Percentiles rank a stretch among this genome's conserved stretches.
These are phyloP conservation scores for Pseudonitzschia delicatissima DNA, from an alignment of 108 stramenopile genomes.

Conservation along the genomic window DNA sequence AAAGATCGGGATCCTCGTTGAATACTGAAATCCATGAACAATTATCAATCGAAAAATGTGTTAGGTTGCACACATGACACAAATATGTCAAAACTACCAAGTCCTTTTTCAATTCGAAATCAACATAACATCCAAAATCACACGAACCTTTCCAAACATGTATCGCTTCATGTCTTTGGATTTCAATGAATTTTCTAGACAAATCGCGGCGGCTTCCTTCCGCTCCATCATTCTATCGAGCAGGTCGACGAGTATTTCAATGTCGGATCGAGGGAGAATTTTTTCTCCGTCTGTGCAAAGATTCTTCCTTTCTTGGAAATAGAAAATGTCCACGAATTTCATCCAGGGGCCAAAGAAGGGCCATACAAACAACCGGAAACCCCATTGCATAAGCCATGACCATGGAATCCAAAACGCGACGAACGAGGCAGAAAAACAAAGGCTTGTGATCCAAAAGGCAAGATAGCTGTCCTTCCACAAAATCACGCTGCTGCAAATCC, in stretches of 20 bases:
- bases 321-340: conserved; percentile 65
- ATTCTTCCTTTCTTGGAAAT: conserved; percentile 6
- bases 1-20: conserved; percentile 26
- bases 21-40: neutral
- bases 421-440: conserved; percentile 39
- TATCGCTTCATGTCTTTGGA: conserved; percentile 58
- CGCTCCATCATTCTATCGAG: too few species aligned
- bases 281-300: neutral
- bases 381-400: conserved; percentile 52
- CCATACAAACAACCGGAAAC: conserved; percentile 51
- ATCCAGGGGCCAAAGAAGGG: conserved; percentile 74
- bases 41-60: neutral
- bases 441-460: conserved; percentile 45
- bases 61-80: neutral
- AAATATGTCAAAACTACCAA: too few species aligned
- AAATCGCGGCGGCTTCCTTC: too few species aligned
- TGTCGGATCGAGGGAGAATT: too few species aligned
- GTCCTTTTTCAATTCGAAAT: neutral
- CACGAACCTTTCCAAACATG: conserved; percentile 45
- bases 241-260: too few species aligned
- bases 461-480: conserved; percentile 54
- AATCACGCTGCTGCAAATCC: conserved; percentile 40
- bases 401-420: conserved; percentile 50
- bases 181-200: conserved; percentile 42
- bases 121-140: neutral